Evolutionary conservation across 1,284 basidiomycete species (phyloP), one percentile per base, ranked within the genome.

Genomic region (Abortiporus biennis): DNA sequence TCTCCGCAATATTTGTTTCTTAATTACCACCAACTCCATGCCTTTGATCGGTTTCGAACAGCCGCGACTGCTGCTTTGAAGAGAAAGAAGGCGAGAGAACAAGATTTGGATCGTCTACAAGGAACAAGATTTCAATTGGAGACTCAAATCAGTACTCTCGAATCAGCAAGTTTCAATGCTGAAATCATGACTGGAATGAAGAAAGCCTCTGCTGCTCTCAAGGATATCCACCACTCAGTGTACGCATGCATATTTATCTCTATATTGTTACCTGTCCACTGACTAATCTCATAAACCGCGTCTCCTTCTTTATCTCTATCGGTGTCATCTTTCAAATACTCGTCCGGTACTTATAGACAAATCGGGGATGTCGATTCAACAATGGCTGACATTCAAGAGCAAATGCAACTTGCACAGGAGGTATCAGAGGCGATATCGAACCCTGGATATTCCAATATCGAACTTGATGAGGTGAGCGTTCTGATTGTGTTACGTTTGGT

Each of bases 111-210:
- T 53, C 75, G 85, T 52, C 70, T 99, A 51, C 80, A 85, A 38
- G 92, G 91, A 9, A 90, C 86, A 45, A 79, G 92, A 54, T 68
- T 98, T 66, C 96, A 97, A 52, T 77, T 99, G 38, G 95, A 98
- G 69, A 87, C 90, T 56, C 96, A 99, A 71, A 85, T 99, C 49
- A 95, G 96, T 66, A 95, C 95, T 23, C 80, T 99, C 45, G 96
- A 99, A 66, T 92, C 89, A 16, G 96, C 96, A 38, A 99, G 98
- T 71, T 80, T 99, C 67, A 99, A 99, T 66, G 86, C 92, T 58
- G 94, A 98, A 75, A 98, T 93, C 22, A 94, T 99, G 90, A 72
- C 80, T 21, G 94, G 92, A 21, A 98, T 99, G 92, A 94, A 93
- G 83, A 89, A 91, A 66, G 96, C 92, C 32, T 80, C 93, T 0